Base-by-base conservation (phyloP, 139 green algal genomes). In the Closterium sp. region DNA sequence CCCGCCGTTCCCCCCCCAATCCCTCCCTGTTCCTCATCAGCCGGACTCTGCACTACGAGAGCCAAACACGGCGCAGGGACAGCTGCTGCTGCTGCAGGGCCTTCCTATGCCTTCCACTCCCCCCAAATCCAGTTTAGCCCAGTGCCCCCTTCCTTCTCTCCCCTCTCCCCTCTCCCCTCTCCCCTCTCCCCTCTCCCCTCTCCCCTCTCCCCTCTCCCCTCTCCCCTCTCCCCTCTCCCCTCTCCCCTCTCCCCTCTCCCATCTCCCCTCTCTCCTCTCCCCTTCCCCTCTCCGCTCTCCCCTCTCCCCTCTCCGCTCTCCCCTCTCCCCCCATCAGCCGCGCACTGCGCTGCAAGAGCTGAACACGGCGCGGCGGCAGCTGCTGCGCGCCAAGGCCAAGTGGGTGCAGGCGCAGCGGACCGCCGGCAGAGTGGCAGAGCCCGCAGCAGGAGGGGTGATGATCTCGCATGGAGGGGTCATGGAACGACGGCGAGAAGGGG, bases 361-460 rank as follows among this genome's bases (percentile, higher is more conserved):
- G 30, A 34, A 16, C 9, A 25, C 38, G 31, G 76, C n/a, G 31
- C 64, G 31, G 9, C 33, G n/a, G 69, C 84, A 91, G 84, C 88
- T 91, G 9, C 84, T 31, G 66, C 88, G 28, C 7, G 36, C 76
- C 64, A 36, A 33, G 43, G 34, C 76, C 34, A 89, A 10, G 43
- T 90, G n/a, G 31, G 76, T 55, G 84, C 76, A 90, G 91, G 36
- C 84, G 25, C 33, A 92, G 84, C 32, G 84, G n/a, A 85, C 92
- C 32, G 87, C 87, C 2, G 87, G 32, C 32, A 90, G 43, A 19
- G 32, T 19, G 5, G 38, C 23, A 21, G 33, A 33, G 43, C 35
- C 38, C 6, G 34, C 43, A 91, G 66, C 35, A 87, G 87, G 12
- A 19, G 32, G 87, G 16, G 33, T 90, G 66, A 87, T 87, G 33